Evolutionary conservation across 306 rosid genomes (phyloP).

Genomic region (Styphnolobium japonicum): DNA sequence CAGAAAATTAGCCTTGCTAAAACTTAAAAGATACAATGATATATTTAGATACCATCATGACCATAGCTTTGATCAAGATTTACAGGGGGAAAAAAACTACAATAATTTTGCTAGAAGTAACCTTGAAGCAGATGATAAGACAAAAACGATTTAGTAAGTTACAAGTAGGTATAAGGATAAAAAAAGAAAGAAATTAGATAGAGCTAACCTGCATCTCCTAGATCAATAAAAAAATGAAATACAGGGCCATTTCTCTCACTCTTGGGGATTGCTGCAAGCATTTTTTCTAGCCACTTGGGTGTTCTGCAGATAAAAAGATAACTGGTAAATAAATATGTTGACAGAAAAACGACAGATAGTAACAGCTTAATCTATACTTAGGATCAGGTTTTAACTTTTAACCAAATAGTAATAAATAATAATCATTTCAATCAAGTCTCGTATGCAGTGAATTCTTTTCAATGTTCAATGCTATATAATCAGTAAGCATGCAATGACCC

Average conservation of each 20-base stretch:
- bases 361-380: constrained; percentile 4
- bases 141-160: neutral
- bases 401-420: constrained; percentile 2
- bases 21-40: neutral
- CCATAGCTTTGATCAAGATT: neutral
- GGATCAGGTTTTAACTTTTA: neutral
- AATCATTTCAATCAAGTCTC: constrained; percentile 7
- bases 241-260: constrained; percentile 91
- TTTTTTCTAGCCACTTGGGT: constrained; percentile 89
- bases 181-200: neutral
- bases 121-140: neutral
- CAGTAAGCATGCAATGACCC: no score
- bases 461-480: constrained; percentile 6
- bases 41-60: neutral
- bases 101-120: neutral
- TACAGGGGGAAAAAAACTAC: neutral
- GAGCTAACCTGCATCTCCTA: constrained; percentile 93
- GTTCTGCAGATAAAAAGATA: constrained; percentile 57
- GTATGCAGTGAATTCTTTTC: neutral
- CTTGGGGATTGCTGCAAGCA: constrained; percentile 70
- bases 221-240: constrained; percentile 93
- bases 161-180: constrained; percentile 2
- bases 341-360: neutral
- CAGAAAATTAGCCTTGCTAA: neutral
- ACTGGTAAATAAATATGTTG: neutral